Evolutionary conservation across 805 yeast species (phyloP).

Genomic region (Metschnikowia matae): DNA sequence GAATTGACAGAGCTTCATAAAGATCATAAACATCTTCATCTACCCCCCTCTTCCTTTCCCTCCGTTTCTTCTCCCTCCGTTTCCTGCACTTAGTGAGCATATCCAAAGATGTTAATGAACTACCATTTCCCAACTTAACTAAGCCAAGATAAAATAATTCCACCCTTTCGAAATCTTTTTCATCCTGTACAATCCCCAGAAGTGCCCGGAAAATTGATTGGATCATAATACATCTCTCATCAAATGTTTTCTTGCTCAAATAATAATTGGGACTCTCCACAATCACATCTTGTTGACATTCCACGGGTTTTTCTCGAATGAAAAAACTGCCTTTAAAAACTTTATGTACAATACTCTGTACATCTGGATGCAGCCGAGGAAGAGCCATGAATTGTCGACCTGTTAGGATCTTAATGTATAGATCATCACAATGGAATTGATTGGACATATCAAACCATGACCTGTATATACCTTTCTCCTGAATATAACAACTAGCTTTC

Average conservation of each 20-base stretch:
- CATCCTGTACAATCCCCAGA: constrained; percentile 20
- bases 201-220: constrained; percentile 26
- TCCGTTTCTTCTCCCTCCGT: constrained; percentile 4
- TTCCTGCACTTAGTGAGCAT: constrained; percentile 11
- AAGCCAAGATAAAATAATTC: constrained; percentile 31
- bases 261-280: constrained; percentile 26
- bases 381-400: constrained; percentile 12
- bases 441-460: constrained; percentile 18
- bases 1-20: constrained; percentile 13
- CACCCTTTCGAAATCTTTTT: constrained; percentile 25
- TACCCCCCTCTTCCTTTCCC: not conserved
- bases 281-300: constrained; percentile 16
- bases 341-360: constrained; percentile 21
- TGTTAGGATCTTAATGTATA: constrained; percentile 12
- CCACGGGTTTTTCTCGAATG: constrained; percentile 17
- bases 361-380: constrained; percentile 24
- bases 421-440: constrained; percentile 13
- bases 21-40: constrained; percentile 16
- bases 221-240: constrained; percentile 31
- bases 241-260: constrained; percentile 23
- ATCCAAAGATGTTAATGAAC: constrained; percentile 24
- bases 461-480: constrained; percentile 2
- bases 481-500: constrained; percentile 12
- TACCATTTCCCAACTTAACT: constrained; percentile 32
- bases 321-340: constrained; percentile 23